Percentiles rank a stretch among this genome's conserved stretches.
phyloP scores from a whole-genome alignment of 192 early-diverging fungal species.

The Rhizophagus clarus region DNA sequence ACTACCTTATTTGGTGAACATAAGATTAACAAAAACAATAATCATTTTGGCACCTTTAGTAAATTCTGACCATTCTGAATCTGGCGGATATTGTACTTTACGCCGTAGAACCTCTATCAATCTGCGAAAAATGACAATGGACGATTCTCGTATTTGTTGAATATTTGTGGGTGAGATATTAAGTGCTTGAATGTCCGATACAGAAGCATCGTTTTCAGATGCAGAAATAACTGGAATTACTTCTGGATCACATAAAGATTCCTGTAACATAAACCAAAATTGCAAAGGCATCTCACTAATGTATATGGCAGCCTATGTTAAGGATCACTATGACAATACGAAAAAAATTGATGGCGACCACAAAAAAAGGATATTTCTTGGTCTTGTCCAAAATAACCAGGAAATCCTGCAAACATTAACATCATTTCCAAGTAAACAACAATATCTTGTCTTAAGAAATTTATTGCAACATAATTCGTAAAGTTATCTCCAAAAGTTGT shows the following conservation, averaged over 20 bases:
- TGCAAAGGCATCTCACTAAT: constrained; percentile 70
- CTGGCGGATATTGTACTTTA: constrained; percentile 60
- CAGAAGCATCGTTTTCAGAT: constrained; percentile 27
- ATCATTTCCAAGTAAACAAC: constrained; percentile 52
- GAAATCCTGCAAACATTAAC: constrained; percentile 68
- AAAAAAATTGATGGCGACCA: background rate
- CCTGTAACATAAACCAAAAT: constrained; percentile 76
- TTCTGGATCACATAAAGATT: constrained; percentile 60
- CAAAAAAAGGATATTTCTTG: constrained; percentile 49
- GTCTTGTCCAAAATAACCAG: constrained; percentile 68
- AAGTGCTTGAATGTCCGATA: background rate
- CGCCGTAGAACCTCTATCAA: constrained; percentile 55
- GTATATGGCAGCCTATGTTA: background rate
- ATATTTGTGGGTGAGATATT: constrained; percentile 27
- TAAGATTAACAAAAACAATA: background rate
- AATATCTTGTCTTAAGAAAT: constrained; percentile 49
- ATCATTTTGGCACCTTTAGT: constrained; percentile 45
- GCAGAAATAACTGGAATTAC: constrained; percentile 38
- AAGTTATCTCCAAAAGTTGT: constrained; percentile 61
- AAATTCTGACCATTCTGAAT: constrained; percentile 56
- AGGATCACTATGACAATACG: background rate
- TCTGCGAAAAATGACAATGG: constrained; percentile 51
- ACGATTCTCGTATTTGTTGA: constrained; percentile 42
- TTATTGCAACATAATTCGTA: constrained; percentile 50
- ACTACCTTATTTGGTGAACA: background rate